Base-by-base conservation (phyloP, 2,329 filamentous ascomycete species). In the Metarhizium robertsii region DNA sequence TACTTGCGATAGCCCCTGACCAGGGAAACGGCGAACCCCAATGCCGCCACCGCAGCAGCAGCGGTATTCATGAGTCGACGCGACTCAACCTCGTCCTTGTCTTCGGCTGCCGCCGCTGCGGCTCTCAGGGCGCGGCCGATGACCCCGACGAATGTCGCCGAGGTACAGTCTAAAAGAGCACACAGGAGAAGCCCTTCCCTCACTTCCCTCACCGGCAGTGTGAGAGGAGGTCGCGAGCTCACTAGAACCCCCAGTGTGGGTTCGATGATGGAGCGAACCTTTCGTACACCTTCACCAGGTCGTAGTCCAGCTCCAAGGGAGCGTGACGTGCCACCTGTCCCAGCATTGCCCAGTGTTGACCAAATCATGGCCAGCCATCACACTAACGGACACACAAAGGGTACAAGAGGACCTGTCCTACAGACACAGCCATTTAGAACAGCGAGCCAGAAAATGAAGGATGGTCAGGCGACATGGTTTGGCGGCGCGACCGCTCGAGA, bases 221-320 rank as follows among this genome's bases (percentile, higher is more conserved):
- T 73, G 43, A 62, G 57, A 69, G 72, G 61, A 61, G 55, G 55
- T 32, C 57, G 71, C 60, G 73, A 75, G 53, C 73, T 92, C 58
- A 79, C 85, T 59, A 78, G 89, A 64, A 77, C 80, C 42, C 80
- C 77, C 55, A 95, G 92, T 71, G 81, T 81, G 32, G 80, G 84
- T 25, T 96, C 91, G 52, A 95, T 97, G 92, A 86, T 83, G 34
- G 88, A 92, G 68, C 83, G 92, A 56, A 92, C 90, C 1, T 96
- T 96, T 70, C 84, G 92, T 61, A 87, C 87, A 13, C 84, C 85
- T 3, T 95, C 86, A 4, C 89, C 65, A 25, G 69, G 58, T 76
- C 68, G 66, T 76, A 77, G 70, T 56, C 69, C 69, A 48, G 66
- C 69, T 57, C 71, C 67, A 60, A 68, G 67, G 46, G 62, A 67